Base-by-base conservation (phyloP, 1,284 basidiomycete species). In the Pyrrhoderma noxium region DNA sequence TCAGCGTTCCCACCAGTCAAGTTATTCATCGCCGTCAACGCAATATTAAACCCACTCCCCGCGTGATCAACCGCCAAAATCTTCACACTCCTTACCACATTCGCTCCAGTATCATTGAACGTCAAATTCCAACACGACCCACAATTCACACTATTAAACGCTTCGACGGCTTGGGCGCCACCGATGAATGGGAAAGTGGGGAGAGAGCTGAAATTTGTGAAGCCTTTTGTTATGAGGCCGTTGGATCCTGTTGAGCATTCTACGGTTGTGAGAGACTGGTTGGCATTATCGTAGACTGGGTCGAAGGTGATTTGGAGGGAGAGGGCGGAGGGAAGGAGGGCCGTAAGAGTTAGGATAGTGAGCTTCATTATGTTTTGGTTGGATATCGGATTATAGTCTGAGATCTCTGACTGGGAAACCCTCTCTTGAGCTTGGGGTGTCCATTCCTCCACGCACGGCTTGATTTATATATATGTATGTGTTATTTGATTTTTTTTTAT, bases 161-260 rank as follows among this genome's bases (percentile, higher is more conserved):
- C 70, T 3, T 59, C 62, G 39, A 76, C 61, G 21, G 65, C 71
- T 2, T 60, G 62, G 1, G 68, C 70, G 9, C 68, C 74, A 16
- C 74, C 74, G 51, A 76, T 71, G 59, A 65, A 53, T 8, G 75
- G 73, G 65, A 72, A 73, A 1, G 58, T 60, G 4, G 70, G 71
- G 21, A 76, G 60, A 13, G 62, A 60, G 35, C 64, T 67, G 48
- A 77, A 73, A 35, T 69, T 74, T 11, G 61, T 64, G 63, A 56
- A 68, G 52, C 68, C 67, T 52, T 65, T 52, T 43, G 54, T 58
- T 27, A 51, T 53, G 40, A 80, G 67, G 11, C 77, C 78, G 58
- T 77, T 71, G 1, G 48, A 40, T 9, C 77, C 77, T 48, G 76
- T 65, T 7, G 78, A 80, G 64, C 77, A 79, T 14, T 73, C 68